Evolutionary conservation across 2,329 filamentous ascomycete genomes (phyloP).

Genomic region (Ascochyta koolunga): DNA sequence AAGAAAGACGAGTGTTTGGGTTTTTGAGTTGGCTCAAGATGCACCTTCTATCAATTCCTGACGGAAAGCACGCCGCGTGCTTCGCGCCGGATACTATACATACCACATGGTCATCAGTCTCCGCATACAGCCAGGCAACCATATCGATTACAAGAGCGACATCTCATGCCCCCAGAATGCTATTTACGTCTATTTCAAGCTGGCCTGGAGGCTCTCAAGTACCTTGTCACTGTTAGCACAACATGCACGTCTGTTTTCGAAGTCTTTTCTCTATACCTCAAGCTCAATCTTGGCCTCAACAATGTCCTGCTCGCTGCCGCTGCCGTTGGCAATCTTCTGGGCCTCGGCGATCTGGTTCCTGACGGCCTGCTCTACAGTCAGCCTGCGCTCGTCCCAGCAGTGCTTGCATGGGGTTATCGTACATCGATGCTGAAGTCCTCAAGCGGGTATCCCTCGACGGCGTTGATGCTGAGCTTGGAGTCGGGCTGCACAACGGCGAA

Average conservation of each 20-base stretch:
- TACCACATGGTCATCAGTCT: conserved; percentile 30
- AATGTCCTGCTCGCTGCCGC: conserved; percentile 94
- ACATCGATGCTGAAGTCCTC: conserved; percentile 94
- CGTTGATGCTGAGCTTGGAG: conserved; percentile 96
- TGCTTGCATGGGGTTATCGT: conserved; percentile 15
- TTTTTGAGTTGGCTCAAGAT: conserved; percentile 33
- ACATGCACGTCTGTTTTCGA: neutral
- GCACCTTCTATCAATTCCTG: conserved; percentile 45
- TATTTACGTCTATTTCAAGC: conserved; percentile 74
- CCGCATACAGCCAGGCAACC: neutral
- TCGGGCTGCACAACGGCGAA: conserved; percentile 97
- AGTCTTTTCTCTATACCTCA: conserved; percentile 70
- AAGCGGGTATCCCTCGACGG: conserved; percentile 90
- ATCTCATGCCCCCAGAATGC: conserved; percentile 26
- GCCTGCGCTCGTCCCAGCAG: conserved; percentile 18
- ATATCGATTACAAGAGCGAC: neutral
- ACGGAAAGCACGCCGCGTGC: conserved; percentile 38
- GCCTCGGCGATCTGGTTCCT: conserved; percentile 90
- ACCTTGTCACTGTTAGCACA: conserved; percentile 63
- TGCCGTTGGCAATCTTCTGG: conserved; percentile 90
- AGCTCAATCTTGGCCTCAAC: conserved; percentile 99
- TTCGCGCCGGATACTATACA: conserved; percentile 45
- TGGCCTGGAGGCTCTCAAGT: conserved; percentile 80
- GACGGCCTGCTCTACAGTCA: conserved; percentile 63
- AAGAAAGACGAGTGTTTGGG: conserved; percentile 17